phyloP scores from a whole-genome alignment of 805 yeast genomes.

The Wickerhamiella occidentalis region DNA sequence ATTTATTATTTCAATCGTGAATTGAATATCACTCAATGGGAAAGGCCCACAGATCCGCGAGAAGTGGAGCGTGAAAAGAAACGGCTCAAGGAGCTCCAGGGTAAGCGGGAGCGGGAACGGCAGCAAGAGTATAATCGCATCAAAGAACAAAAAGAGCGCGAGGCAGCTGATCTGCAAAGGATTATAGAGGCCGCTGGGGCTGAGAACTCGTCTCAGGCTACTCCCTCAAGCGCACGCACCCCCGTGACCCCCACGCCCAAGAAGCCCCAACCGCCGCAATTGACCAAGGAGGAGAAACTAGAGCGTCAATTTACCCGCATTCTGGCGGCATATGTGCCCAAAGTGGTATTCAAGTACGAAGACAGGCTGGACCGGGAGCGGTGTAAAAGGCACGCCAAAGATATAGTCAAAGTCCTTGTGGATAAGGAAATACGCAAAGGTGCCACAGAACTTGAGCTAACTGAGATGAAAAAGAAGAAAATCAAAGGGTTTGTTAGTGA shows the following conservation, averaged over 20 bases:
- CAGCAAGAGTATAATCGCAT: constrained; percentile 10
- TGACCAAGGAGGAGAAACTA: constrained; percentile 14
- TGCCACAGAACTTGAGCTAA: constrained; percentile 39
- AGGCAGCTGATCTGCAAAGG: constrained; percentile 29
- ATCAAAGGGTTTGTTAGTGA: constrained; percentile 47
- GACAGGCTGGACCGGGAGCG: constrained; percentile 57
- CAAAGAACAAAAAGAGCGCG: constrained; percentile 19
- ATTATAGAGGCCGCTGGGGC: constrained; percentile 20
- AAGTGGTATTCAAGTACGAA: constrained; percentile 55
- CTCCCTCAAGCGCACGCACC: constrained; percentile 7
- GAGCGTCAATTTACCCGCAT: constrained; percentile 17
- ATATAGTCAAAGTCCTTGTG: constrained; percentile 54
- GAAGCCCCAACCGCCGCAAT: constrained; percentile 19
- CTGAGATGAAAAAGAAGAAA: constrained; percentile 54
- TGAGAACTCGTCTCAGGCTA: constrained; percentile 1
- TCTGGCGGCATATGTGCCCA: constrained; percentile 71
- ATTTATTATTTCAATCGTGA: constrained; percentile 45
- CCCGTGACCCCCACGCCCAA: constrained; percentile 15
- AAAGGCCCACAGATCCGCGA: constrained; percentile 35
- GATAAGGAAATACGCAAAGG: constrained; percentile 49
- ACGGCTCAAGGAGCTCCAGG: constrained; percentile 17
- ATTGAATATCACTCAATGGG: constrained; percentile 45
- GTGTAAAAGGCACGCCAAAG: constrained; percentile 66
- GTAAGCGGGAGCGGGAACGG: constrained; percentile 21
- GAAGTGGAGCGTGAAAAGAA: constrained; percentile 17